These are phyloP conservation scores for Fusarium torulosum DNA, from an alignment of 2,329 filamentous ascomycete genomes.

Conservation along the genomic window DNA sequence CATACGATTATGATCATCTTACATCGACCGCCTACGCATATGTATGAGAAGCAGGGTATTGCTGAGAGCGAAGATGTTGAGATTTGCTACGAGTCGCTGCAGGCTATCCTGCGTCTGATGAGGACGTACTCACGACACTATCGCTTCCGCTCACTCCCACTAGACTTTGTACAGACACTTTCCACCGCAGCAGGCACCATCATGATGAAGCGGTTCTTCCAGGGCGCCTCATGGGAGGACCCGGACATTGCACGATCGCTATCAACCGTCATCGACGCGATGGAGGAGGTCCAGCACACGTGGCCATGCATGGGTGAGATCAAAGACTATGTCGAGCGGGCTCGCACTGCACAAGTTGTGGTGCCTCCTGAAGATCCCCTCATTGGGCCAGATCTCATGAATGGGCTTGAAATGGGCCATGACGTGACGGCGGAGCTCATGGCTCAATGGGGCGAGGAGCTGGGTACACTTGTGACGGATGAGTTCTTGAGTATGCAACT, in stretches of 20 bases:
- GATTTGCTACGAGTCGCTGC: conserved; percentile 63
- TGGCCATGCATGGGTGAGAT: conserved; percentile 62
- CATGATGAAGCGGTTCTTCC: conserved; percentile 61
- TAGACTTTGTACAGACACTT: conserved; percentile 64
- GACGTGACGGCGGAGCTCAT: conserved; percentile 45
- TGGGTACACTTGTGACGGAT: conserved; percentile 53
- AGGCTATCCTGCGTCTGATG: conserved; percentile 60
- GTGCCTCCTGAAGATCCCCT: conserved; percentile 51
- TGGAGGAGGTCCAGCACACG: conserved; percentile 64
- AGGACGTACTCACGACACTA: conserved; percentile 60
- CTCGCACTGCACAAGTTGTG: conserved; percentile 49
- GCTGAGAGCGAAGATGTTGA: conserved; percentile 60
- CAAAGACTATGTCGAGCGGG: conserved; percentile 51
- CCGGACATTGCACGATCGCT: conserved; percentile 63
- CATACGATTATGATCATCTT: conserved; percentile 66
- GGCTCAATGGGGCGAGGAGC: conserved; percentile 49
- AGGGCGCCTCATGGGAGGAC: conserved; percentile 57
- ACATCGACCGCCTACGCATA: conserved; percentile 61
- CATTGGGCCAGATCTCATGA: conserved; percentile 52
- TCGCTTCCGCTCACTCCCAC: conserved; percentile 57
- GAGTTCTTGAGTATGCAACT: conserved; percentile 53
- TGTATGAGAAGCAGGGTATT: conserved; percentile 56
- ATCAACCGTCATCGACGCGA: conserved; percentile 61
- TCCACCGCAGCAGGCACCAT: conserved; percentile 61
- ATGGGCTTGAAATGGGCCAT: conserved; percentile 48